phyloP scores from a whole-genome alignment of 2,329 filamentous ascomycete species.

The Ilyonectria mors-panacis region DNA sequence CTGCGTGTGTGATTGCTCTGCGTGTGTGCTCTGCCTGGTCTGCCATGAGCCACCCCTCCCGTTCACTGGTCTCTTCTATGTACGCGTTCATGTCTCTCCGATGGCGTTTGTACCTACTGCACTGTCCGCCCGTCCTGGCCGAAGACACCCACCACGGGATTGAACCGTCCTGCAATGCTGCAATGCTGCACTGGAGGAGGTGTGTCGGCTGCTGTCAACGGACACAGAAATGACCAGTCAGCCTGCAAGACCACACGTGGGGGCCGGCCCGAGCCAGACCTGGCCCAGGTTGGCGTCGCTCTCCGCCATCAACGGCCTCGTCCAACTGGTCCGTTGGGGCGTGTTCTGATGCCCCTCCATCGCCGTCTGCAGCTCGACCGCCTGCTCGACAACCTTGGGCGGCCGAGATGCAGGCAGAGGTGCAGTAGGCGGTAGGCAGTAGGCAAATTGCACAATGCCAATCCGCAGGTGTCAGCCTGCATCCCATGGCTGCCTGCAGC shows the following conservation, averaged over 20 bases:
- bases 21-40: constrained; percentile 1
- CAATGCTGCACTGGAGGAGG: constrained; percentile 29
- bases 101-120: constrained; percentile 11
- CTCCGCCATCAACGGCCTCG: constrained; percentile 15
- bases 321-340: constrained; percentile 28
- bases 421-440: constrained; percentile 4
- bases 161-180: not conserved
- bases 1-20: not conserved
- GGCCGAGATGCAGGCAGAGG: constrained; percentile 22
- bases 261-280: constrained; percentile 48
- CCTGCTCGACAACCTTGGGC: constrained; percentile 20
- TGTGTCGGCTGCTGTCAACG: not conserved
- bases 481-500: constrained; percentile 35
- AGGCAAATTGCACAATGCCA: too few relatives aligned
- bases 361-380: constrained; percentile 34
- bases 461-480: constrained; percentile 38
- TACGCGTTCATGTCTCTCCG: not conserved
- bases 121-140: not conserved
- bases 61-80: constrained; percentile 3
- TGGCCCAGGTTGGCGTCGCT: constrained; percentile 26
- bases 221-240: constrained; percentile 44
- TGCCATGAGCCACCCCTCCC: constrained; percentile 12
- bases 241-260: constrained; percentile 47
- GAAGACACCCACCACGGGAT: constrained; percentile 10
- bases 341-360: constrained; percentile 27